These are phyloP conservation scores for Exophiala lecanii-corni DNA, from an alignment of 2,329 filamentous ascomycete genomes.

Conservation along the genomic window DNA sequence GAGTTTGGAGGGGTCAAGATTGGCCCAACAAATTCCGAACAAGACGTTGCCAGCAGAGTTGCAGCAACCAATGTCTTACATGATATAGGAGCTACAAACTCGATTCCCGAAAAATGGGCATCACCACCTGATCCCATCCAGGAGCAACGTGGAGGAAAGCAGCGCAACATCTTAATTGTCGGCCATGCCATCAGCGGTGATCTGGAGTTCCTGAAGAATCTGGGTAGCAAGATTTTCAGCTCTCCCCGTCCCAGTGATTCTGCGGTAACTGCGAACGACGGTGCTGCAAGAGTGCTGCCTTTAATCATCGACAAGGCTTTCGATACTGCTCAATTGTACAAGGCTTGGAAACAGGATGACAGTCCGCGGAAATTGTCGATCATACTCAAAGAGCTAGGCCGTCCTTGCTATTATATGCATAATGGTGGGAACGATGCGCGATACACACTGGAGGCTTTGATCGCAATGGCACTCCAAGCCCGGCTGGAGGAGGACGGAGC, in stretches of 20 bases:
- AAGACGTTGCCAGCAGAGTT: conserved; percentile 13
- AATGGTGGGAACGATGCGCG: conserved; percentile 84
- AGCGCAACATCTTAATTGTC: conserved; percentile 67
- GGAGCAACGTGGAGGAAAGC: conserved; percentile 21
- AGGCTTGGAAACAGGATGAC: conserved; percentile 47
- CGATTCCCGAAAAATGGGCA: conserved; percentile 2
- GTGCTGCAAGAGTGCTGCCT: conserved; percentile 31
- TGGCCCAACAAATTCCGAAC: conserved; percentile 12
- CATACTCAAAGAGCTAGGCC: conserved; percentile 61
- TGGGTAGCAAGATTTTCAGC: conserved; percentile 57
- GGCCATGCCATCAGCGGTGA: conserved; percentile 71
- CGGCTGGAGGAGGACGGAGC: conserved; percentile 25
- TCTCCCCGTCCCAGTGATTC: conserved; percentile 15
- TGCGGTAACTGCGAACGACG: conserved; percentile 22
- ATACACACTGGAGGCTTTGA: conserved; percentile 70
- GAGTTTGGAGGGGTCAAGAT: conserved; percentile 8
- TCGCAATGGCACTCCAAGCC: conserved; percentile 53
- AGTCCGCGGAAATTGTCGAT: conserved; percentile 52
- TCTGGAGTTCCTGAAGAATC: conserved; percentile 58
- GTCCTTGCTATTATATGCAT: conserved; percentile 65
- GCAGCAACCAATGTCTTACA: conserved; percentile 14
- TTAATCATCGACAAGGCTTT: conserved; percentile 57
- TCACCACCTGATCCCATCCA: background rate
- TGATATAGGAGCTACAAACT: conserved; percentile 6
- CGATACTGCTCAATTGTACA: conserved; percentile 71